Evolutionary conservation across 2,329 filamentous ascomycete genomes (phyloP), one percentile per base, ranked within the genome.

Genomic region (Fusarium incarnatum): DNA sequence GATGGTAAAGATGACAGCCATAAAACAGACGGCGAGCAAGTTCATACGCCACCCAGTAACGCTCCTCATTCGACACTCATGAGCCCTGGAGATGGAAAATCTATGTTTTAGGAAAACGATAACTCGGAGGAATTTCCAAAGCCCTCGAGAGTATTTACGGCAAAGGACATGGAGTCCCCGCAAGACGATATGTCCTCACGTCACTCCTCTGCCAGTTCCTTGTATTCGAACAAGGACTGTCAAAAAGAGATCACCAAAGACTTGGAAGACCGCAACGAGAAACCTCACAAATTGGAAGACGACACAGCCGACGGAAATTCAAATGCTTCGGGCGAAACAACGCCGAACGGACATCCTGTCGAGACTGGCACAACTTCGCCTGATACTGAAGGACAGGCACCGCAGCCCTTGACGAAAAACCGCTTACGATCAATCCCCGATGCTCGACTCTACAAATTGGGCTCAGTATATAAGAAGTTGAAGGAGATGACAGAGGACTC

Each of bases 41-140:
- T n/a, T 25, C 27, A 50, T 25, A 23, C 45, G 4, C 27, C 25
- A 3, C 60, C 62, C 9, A 56, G 8, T 6, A 50, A 61, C 30
- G 32, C 37, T 8, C 42, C 57, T 23, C 46, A 57, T 23, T 61
- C 69, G 28, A 69, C 64, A n/a, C 57, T 74, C 8, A 32, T 61
- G 28, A 65, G 64, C 28, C 48, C 64, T 23, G 47, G 59, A 20
- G 40, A 45, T 32, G 57, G 64, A 15, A 61, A 52, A 11, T 23
- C 40, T 20, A 49, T 67, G 56, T 55, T 68, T 42, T 66, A 75
- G 73, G 61, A 71, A 53, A 55, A 56, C 22, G 45, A 57, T 6
- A 52, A 46, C 10, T 28, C 42, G 5, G 44, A 48, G 10, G 55
- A 32, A 15, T 34, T 48, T 10, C 41, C 54, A 6, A 74, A 59